These are phyloP conservation scores for Naegleria gruberi DNA, from an alignment of 208 protist species.

Conservation along the genomic window DNA sequence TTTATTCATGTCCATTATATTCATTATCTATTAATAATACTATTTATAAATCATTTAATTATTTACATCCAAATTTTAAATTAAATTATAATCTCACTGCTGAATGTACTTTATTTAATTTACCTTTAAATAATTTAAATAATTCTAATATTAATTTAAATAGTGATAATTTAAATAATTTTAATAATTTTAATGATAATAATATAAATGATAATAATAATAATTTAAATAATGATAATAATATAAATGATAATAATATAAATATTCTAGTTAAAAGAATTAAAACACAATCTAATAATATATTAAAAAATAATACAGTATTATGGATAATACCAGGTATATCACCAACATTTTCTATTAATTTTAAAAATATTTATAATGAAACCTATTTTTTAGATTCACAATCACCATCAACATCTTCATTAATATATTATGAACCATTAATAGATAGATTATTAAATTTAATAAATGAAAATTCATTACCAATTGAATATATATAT, in stretches of 20 bases:
- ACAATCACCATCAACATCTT: background rate
- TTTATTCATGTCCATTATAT: background rate
- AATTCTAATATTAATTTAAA: no score
- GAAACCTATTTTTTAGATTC: background rate
- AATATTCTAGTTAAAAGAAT: no score
- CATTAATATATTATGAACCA: background rate
- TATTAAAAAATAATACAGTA: no score
- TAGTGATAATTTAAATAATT: no score
- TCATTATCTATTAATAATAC: background rate
- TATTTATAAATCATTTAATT: background rate
- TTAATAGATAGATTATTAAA: background rate
- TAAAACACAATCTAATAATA: no score
- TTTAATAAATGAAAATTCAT: background rate
- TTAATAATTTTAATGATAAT: no score
- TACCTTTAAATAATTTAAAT: background rate
- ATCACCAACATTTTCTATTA: background rate
- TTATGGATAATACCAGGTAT: background rate
- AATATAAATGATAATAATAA: no score
- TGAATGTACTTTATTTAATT: background rate
- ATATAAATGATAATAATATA: no score
- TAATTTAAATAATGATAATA: no score
- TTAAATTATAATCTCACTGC: background rate
- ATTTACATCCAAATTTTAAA: background rate
- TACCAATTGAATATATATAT: background rate
- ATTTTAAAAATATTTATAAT: background rate